Conservation (phyloP, 345 rosid species). For the Moringa oleifera region DNA sequence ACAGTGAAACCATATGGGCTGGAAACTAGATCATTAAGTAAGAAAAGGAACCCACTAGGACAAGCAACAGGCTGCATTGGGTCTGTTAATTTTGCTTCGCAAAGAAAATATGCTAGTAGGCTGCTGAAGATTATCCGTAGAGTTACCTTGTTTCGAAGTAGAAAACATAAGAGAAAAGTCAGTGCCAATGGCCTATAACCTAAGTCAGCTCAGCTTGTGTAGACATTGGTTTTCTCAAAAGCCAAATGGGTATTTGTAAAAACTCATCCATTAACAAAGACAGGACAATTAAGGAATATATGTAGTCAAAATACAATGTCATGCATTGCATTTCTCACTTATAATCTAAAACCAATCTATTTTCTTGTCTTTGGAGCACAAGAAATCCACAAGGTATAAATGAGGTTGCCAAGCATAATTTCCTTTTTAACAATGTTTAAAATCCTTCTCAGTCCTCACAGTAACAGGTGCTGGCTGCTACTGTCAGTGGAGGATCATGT, state of each 20-base stretch:
- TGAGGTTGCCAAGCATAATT: too few species aligned
- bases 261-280: neutral
- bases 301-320: too few species aligned
- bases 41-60: constrained; percentile 45
- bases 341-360: too few species aligned
- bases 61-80: constrained; percentile 50
- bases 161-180: constrained; percentile 41
- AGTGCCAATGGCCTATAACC: constrained; percentile 9
- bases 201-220: constrained; percentile 15
- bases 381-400: too few species aligned
- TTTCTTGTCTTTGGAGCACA: too few species aligned
- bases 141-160: constrained; percentile 38
- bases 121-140: constrained; percentile 32
- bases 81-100: constrained; percentile 49
- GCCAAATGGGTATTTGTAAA: constrained; percentile 7
- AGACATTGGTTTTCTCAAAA: constrained; percentile 7
- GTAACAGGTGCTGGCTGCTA: too few species aligned
- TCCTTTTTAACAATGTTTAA: too few species aligned
- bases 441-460: too few species aligned
- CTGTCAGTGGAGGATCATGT: too few species aligned
- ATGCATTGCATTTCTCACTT: too few species aligned
- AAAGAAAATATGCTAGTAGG: constrained; percentile 46
- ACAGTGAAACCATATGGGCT: constrained; percentile 22
- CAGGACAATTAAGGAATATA: too few species aligned
- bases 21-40: constrained; percentile 42